Evolutionary conservation across 768 basidiomycete genomes (phyloP), one percentile per base, ranked within the genome.

Genomic region (Chiua virens): DNA sequence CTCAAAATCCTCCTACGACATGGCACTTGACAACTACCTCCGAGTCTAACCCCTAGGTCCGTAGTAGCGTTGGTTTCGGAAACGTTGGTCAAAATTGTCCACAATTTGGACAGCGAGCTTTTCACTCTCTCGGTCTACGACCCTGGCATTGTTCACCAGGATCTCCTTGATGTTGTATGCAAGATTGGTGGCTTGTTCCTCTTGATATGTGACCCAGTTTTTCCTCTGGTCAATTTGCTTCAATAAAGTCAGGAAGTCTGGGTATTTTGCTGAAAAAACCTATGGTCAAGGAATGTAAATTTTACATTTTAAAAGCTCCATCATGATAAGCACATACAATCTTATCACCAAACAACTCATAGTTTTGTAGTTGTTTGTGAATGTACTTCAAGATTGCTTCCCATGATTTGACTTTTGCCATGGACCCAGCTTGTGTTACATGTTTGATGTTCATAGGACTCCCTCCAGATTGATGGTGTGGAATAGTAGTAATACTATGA

Each of bases 71-170:
- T 21, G 32, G 30, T 38, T 43, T 11, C 18, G 17, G 35, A 62
- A 62, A 21, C 67, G 65, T 27, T 71, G 67, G 3, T 23, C 23
- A 22, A 69, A 53, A 42, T 69, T 59, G 13, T 56, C 47, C 20
- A 65, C 28, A 27, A 69, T 59, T 17, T 25, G 20, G 2, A 17
- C 6, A 27, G 43, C 58, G 39, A 71, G 20, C 8, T 4, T 41
- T 3, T 47, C 37, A 8, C 48, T 42, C n/a, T 67, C 22, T 14
- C 10, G 0, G 4, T 62, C 62, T n/a, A 20, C 37, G 17, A 9
- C 5, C 1, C 18, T 3, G 6, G 40, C 15, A 42, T 47, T 49
- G 11, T 17, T 44, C 1, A 20, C 14, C 2, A 48, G 10, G 15
- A 63, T 34, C 14, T 17, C n/a, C 0, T 1, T 8, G 17, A 69